Evolutionary conservation across 176 grass and related monocot genomes (phyloP), one percentile per base, ranked within the genome.

Genomic region (Carex pumila): DNA sequence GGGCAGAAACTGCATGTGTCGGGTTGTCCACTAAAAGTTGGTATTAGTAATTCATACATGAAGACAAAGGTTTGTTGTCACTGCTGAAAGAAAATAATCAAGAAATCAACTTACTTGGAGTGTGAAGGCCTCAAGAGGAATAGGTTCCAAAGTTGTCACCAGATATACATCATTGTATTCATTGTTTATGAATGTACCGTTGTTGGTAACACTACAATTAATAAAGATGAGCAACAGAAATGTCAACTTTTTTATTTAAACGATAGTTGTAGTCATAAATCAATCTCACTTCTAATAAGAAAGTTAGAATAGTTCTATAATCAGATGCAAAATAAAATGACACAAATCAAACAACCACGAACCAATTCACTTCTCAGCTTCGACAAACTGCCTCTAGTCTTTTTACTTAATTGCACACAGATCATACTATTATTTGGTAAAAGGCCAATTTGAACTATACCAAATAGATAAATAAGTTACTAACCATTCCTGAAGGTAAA

Each of bases 131-230:
- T 91, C 87, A 60, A 91, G 89, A 71, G 95, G 95, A 90, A 98
- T 98, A 74, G 89, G 95, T 83, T 61, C 63, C 89, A 93, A 86
- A 85, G 86, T 98, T 86, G 92, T 94, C 79, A 98, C 89, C 73
- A 98, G 92, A 88, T 98, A 98, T 34, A 94, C 92, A 93, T 98
- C 95, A 81, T 82, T 87, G 79, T 93, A 91, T 86, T 98, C 95
- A 52, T 98, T 98, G 86, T 98, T 91, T 7, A 81, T 93, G 79
- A 72, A 98, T 32, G 63, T 85, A 22, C 95, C 89, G 80, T 94
- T 85, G 56, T 92, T 94, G 79, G 90, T 89, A 84, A 94, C 83
- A 82, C 95, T 98, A 82, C 86, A 93, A 18, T 58, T 74, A 88
- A 82, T 22, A 83, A 88, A 61, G 58, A 78, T 66, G 49, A 47